Base-by-base conservation (phyloP, 2,329 filamentous ascomycete genomes). In the Lomentospora prolificans region DNA sequence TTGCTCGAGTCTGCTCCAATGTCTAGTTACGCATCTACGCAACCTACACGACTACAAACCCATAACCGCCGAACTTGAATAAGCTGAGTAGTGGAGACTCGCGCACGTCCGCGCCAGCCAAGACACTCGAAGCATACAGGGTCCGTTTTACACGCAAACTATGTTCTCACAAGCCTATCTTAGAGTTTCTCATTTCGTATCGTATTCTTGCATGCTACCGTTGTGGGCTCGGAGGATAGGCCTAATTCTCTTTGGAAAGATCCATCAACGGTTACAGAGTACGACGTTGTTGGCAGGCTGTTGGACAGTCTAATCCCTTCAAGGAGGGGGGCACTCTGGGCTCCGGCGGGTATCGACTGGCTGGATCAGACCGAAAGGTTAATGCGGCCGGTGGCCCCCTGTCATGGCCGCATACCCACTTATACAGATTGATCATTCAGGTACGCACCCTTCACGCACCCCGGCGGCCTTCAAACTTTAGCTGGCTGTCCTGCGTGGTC, bases 31-130 rank as follows among this genome's bases (percentile, higher is more conserved):
- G n/a, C n/a, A n/a, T n/a, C n/a, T n/a, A n/a, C n/a, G n/a, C n/a
- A n/a, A n/a, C n/a, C n/a, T n/a, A n/a, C n/a, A n/a, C n/a, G n/a
- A n/a, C n/a, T n/a, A n/a, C n/a, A n/a, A n/a, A n/a, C n/a, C n/a
- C n/a, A n/a, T n/a, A n/a, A n/a, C n/a, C n/a, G n/a, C n/a, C n/a
- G n/a, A n/a, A n/a, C n/a, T n/a, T n/a, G 44, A 22, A 48, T 27
- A 48, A 22, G 44, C 22, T 48, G 17, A 7, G 12, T 8, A 28
- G 19, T 10, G 33, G 25, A 36, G 8, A 25, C 53, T 22, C 27
- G 41, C 53, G 53, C 53, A 55, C 53, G 53, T 55, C 41, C 53
- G 14, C 52, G n/a, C 36, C 33, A 44, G 14, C 19, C 17, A 25
- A 25, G 41, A 8, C 39, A 50, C 27, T 24, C 53, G 41, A 46